Evolutionary conservation across 257 asterid genomes (phyloP), one percentile per base, ranked within the genome.

Genomic region (Solanum dulcamara): DNA sequence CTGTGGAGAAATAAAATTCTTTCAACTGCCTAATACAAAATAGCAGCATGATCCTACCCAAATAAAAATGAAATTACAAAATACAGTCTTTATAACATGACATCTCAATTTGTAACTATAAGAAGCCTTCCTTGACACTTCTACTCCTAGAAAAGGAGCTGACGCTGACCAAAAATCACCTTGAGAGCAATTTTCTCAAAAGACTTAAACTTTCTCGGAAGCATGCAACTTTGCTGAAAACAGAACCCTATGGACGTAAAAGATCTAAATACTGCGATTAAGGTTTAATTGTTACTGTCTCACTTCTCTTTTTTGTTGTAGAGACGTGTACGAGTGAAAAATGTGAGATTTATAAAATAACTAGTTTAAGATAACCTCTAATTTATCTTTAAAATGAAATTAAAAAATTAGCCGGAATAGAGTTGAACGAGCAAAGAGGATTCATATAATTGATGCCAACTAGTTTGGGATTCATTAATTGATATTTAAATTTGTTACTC

Each of bases 1-100:
- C 99, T 97, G 94, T 87, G 84, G 68, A 89, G 48, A 87, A 81
- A 48, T 42, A 59, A 68, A 72, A 46, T 81, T 37, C 51, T 14
- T 35, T 64, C 42, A 46, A 28, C 28, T 10, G 17, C 35, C 40
- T 28, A 77, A 15, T 46, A 28, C 59, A 46, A 46, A 77, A 77
- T 77, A 46, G 83, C 40, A 77, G 83, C 62, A 77, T 77, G 62
- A 17, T 46, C 38, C 59, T 10, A 46, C 38, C 62, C 40, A 46
- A 77, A 46, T 26, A 46, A 57, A 77, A 77, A 26, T 46, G 42
- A 57, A 30, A 26, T 77, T 77, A 28, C 62, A 77, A 77, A 10
- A 77, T 22, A 77, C 28, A 42, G 62, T 77, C 60, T 32, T 26
- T 77, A 77, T 46, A 77, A 77, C 22, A 48, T 46, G 35, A 28